These are phyloP conservation scores for Diutina pseudorugosa DNA, from an alignment of 1,139 yeast species.

Conservation along the genomic window DNA sequence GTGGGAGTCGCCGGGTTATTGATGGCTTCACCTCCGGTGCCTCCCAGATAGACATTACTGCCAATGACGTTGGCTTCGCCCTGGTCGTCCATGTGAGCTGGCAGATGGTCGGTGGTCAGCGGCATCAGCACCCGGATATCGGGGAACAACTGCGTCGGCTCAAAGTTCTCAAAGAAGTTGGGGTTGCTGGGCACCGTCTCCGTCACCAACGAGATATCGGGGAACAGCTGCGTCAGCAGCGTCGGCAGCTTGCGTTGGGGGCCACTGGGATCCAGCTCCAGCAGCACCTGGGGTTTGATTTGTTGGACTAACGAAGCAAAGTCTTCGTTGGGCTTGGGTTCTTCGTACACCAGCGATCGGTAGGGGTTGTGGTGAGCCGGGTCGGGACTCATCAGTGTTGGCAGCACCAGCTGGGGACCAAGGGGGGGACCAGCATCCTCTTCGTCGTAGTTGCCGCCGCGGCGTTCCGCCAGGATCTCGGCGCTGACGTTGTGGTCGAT, in stretches of 20 bases:
- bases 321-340: neutral
- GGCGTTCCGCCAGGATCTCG: neutral
- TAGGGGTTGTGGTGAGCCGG: neutral
- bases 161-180: slow-evolving; percentile 34
- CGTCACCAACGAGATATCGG: slow-evolving; percentile 35
- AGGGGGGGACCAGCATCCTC: neutral
- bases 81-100: neutral
- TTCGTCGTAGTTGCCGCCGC: neutral
- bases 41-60: neutral
- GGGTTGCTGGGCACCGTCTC: slow-evolving; percentile 29
- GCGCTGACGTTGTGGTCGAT: slow-evolving; percentile 16
- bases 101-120: neutral
- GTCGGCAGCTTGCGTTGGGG: neutral
- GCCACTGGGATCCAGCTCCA: neutral
- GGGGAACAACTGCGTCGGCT: slow-evolving; percentile 39
- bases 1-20: neutral
- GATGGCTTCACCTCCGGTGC: neutral
- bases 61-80: neutral
- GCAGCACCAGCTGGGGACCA: neutral
- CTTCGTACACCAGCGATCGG: neutral
- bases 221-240: slow-evolving; percentile 25
- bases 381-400: neutral
- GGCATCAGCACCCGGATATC: neutral
- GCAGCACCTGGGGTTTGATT: neutral
- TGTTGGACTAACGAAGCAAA: neutral